Base-by-base conservation (phyloP, 768 basidiomycete species). In the Albatrellus ellisii region DNA sequence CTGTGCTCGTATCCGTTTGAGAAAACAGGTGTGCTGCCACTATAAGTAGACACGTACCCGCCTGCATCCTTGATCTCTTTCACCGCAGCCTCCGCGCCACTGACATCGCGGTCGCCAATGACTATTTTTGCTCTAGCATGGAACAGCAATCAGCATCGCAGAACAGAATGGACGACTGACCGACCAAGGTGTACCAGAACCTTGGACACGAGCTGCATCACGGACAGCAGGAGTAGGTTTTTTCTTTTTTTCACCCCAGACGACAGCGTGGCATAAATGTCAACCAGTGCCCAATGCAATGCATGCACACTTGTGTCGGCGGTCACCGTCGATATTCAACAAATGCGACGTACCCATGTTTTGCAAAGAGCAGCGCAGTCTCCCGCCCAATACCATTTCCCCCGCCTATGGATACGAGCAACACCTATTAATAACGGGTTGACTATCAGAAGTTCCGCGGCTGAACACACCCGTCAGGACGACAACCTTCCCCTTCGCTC, bases 361-460 rank as follows among this genome's bases (percentile, higher is more conserved):
- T 45, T 3, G 51, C 51, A 27, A 55, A 57, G 11, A 44, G 12
- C 26, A 52, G 18, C 4, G 56, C 54, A 4, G 51, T 37, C 26
- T 57, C 54, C 31, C 41, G 48, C 1, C 56, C 56, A 10, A 58
- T 57, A n/a, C 56, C 56, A 21, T 29, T 48, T 14, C 45, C 56
- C 1, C 48, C 56, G 2, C 54, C 54, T 55, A 26, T 11, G 15
- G 10, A 39, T 32, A 14, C 6, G 14, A n/a, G 14, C 14, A 18
- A 6, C 18, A 14, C 18, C 6, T 32, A 14, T 5, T 4, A 21
- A 12, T 9, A 36, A 17, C 20, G 1, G 34, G 35, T 8, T 6
- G 35, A 22, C 14, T n/a, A 31, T 7, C 12, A 12, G 29, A 12
- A 12, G 12, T 12, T 31, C 12, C 17, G 29, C 12, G 12, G 29